Percentiles rank a stretch among this genome's conserved stretches.
phyloP scores from a whole-genome alignment of 495 filamentous ascomycete genomes.

The Hypoxylon fuscum region DNA sequence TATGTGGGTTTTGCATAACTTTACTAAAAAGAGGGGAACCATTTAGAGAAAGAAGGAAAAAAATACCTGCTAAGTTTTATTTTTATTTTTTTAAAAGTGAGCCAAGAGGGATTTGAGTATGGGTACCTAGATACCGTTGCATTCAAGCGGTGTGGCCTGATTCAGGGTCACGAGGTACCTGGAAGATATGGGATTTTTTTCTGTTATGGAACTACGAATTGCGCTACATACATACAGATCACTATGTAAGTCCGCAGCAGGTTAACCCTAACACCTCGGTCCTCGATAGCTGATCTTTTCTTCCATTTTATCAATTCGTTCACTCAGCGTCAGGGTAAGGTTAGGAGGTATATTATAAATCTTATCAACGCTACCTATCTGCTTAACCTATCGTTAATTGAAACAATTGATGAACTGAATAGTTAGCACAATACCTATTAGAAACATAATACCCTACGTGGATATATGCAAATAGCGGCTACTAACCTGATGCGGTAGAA shows the following conservation, averaged over 20 bases:
- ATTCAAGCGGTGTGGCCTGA: slow-evolving; percentile 43
- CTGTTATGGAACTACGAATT: slow-evolving; percentile 13
- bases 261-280: neutral
- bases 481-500: slow-evolving; percentile 7
- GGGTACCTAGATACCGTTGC: slow-evolving; percentile 44
- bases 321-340: slow-evolving; percentile 1
- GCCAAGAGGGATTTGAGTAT: slow-evolving; percentile 27
- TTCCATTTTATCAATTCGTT: slow-evolving; percentile 2
- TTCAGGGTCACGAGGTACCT: slow-evolving; percentile 42
- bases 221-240: slow-evolving; percentile 16
- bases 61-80: too few relatives aligned
- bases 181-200: slow-evolving; percentile 15
- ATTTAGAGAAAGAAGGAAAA: slow-evolving; percentile 8
- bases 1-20: slow-evolving; percentile 31
- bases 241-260: too few relatives aligned
- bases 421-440: neutral
- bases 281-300: slow-evolving; percentile 22
- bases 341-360: too few relatives aligned
- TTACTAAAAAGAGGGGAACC: slow-evolving; percentile 26
- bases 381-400: slow-evolving; percentile 3
- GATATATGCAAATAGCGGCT: neutral
- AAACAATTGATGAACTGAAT: too few relatives aligned
- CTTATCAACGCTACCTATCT: slow-evolving; percentile 22
- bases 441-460: neutral
- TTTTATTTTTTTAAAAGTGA: too few relatives aligned